phyloP scores from a whole-genome alignment of 768 basidiomycete genomes.

The Trametes maxima region DNA sequence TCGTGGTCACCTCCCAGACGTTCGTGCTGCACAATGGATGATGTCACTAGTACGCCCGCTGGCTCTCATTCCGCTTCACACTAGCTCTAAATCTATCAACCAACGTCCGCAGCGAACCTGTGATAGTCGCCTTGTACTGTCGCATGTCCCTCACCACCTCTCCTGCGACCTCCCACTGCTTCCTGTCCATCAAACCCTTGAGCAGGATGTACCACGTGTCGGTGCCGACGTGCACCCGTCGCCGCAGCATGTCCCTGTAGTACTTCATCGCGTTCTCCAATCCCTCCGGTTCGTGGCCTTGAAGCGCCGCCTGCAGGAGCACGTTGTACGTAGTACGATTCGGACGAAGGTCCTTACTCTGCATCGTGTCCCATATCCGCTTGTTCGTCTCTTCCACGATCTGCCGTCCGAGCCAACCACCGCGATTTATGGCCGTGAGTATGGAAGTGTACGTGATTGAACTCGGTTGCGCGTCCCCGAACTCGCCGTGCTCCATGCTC shows the following conservation, averaged over 20 bases:
- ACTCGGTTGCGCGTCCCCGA: conserved; percentile 55
- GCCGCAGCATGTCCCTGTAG: conserved; percentile 60
- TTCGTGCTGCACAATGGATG: background rate
- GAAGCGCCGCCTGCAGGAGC: conserved; percentile 68
- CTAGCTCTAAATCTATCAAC: conserved; percentile 47
- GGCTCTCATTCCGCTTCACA: conserved; percentile 28
- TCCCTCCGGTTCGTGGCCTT: conserved; percentile 51
- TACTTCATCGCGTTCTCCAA: conserved; percentile 57
- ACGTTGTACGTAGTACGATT: conserved; percentile 76
- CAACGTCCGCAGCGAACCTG: conserved; percentile 47
- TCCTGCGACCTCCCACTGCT: conserved; percentile 62
- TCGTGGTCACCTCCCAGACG: background rate
- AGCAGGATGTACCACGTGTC: conserved; percentile 83
- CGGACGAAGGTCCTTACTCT: conserved; percentile 50
- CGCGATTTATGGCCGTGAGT: conserved; percentile 70
- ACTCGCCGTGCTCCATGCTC: conserved; percentile 66
- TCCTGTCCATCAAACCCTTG: conserved; percentile 57
- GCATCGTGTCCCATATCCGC: conserved; percentile 62
- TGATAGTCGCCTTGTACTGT: conserved; percentile 24
- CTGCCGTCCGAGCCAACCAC: conserved; percentile 48
- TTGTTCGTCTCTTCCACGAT: conserved; percentile 49
- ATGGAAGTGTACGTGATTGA: conserved; percentile 84
- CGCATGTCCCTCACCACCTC: conserved; percentile 65
- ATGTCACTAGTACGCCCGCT: conserved; percentile 10
- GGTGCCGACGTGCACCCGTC: conserved; percentile 48